Evolutionary conservation across 1,139 yeast species (phyloP), one percentile per base, ranked within the genome.

Genomic region (Martiniozyma asiatica): DNA sequence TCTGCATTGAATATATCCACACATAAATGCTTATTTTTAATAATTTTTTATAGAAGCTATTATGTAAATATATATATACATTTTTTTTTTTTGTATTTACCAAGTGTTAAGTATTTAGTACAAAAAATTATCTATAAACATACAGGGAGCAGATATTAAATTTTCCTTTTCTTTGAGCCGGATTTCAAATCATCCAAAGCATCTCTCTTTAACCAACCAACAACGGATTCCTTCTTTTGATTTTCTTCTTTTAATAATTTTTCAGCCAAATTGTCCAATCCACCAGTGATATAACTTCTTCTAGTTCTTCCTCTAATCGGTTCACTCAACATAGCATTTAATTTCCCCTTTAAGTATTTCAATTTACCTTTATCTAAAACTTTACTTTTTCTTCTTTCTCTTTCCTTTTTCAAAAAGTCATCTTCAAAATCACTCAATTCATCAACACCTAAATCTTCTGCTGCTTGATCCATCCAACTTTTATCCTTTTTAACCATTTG

Each of bases 361-460:
- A 63, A 46, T 29, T 76, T 73, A 12, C 62, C 64, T 39, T 68
- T 68, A 18, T 62, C 58, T 35, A 76, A 51, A 35, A 63, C 55
- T 47, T 72, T 77, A 35, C 61, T 65, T 45, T 69, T 71, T 43
- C 67, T 71, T 48, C 78, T 68, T 44, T 63, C 63, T 42, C 81
- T 64, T 47, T 70, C 76, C 48, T 70, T 74, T 44, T 69, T 73
- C 33, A 77, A 55, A 30, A 73, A 66, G 36, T 73, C 78, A 49
- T 79, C 93, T 42, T 73, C 84, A 34, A 75, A 62, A 34, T 75
- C 85, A 22, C 68, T 62, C 33, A 73, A 55, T 37, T 73, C 74
- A 26, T 79, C 93, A 20, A 87, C 59, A 5, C 95, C 99, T 34
- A 92, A 63, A 35, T 89, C 98, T 31, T 79, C 92, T 1, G 97